Evolutionary conservation across 352 stramenopile species (phyloP).

Genomic region (Blastocystis sp.): DNA sequence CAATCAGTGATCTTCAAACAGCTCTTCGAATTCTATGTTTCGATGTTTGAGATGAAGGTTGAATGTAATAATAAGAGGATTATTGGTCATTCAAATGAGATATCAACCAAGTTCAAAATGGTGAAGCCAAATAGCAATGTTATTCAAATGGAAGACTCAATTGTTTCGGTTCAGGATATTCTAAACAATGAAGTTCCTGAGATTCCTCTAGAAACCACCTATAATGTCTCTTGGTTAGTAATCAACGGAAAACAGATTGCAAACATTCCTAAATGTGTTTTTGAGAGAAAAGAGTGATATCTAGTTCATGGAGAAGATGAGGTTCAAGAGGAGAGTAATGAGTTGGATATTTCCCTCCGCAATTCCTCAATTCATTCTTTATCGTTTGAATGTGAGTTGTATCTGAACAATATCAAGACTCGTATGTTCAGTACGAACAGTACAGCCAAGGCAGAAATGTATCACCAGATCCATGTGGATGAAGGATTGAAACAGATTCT

Average conservation of each 20-base stretch:
- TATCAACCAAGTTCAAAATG: background rate
- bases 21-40: background rate
- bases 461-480: conserved; percentile 43
- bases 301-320: conserved; percentile 16
- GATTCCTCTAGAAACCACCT: conserved; percentile 22
- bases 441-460: background rate
- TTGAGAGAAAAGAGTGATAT: background rate
- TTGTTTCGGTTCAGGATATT: background rate
- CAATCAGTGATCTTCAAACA: background rate
- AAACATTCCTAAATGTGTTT: background rate
- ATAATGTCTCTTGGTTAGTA: background rate
- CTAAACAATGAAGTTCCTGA: conserved; percentile 9
- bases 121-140: background rate
- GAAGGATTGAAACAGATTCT: conserved; percentile 43
- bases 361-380: conserved; percentile 9
- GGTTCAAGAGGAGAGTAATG: background rate
- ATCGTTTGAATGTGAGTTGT: conserved; percentile 47
- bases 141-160: background rate
- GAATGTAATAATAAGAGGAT: background rate
- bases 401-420: conserved; percentile 40
- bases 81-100: background rate
- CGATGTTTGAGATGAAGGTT: background rate
- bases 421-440: conserved; percentile 6
- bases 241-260: conserved; percentile 26
- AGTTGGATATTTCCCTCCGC: background rate